Base-by-base conservation (phyloP, 352 stramenopile genomes). In the Lagenidium giganteum region DNA sequence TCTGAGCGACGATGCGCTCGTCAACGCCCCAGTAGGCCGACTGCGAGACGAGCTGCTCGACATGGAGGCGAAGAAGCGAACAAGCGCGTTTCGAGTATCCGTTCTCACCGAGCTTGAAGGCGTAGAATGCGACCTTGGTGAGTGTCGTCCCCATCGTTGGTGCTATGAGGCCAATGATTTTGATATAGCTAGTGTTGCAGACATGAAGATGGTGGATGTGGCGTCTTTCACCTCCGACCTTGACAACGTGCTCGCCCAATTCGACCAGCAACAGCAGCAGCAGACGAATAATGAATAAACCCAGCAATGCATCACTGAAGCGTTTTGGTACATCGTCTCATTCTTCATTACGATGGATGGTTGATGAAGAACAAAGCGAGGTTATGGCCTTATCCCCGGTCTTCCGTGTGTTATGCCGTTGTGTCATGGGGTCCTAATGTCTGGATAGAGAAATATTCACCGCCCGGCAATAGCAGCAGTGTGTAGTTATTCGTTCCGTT, bases 401-500 rank as follows among this genome's bases (percentile, higher is more conserved):
- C n/a, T n/a, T n/a, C n/a, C n/a, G n/a, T n/a, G n/a, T n/a, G n/a
- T n/a, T n/a, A n/a, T n/a, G n/a, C n/a, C n/a, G 72, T 85, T 14
- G 52, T 66, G 16, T 93, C 80, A 42, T 89, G 77, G 2, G 80
- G 63, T 5, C 77, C 77, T 21, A 90, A 42, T 3, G 70, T 66
- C 50, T 93, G 80, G 13, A 90, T 47, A 31, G 85, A 28, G 28
- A 80, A 82, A 38, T 93, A 93, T 43, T 86, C 67, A 8, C 83
- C 63, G 20, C 83, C 59, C 3, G 80, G 80, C 4, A 93, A 49
- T 24, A 89, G 43, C 11, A 93, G 30, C 14, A 93, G 38, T 8
- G 72, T 86, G 51, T 84, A 90, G 42, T 85, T 73, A 47, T 93
- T 93, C 64, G 52, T 74, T 16, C 80, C 80, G 55, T 83, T 83